Base-by-base conservation (phyloP, 164 flowering plant genomes). In the Tetracentron sinense region DNA sequence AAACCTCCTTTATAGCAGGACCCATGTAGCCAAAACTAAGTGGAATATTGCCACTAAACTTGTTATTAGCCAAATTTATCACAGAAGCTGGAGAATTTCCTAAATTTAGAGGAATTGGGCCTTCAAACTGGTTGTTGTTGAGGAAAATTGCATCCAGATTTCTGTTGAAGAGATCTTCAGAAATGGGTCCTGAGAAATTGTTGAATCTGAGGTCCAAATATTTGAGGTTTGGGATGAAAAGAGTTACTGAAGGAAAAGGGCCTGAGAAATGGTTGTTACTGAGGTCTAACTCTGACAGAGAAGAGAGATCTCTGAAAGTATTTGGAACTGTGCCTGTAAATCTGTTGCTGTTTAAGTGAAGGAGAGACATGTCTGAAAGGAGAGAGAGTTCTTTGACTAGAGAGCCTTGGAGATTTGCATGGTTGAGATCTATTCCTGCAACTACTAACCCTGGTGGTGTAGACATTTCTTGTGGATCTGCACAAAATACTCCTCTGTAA, bases 241-340 rank as follows among this genome's bases (percentile, higher is more conserved):
- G 47, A 42, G 47, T 42, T 6, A 2, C 47, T 10, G 47, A 42
- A 42, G 47, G 47, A n/a, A n/a, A n/a, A n/a, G n/a, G n/a, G n/a
- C 98, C 98, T 0, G 98, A 83, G 56, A 93, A 80, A 0, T 53
- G 72, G 72, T 93, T 93, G 78, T 90, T 93, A 52, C 98, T 90
- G 47, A 93, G 79, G 78, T 93, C 98, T 22, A 93, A 58, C 59
- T 93, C 98, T n/a, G n/a, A n/a, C n/a, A n/a, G n/a, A n/a, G n/a
- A n/a, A n/a, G n/a, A n/a, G n/a, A n/a, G n/a, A n/a, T n/a, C n/a
- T n/a, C n/a, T n/a, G n/a, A n/a, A n/a, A n/a, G n/a, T n/a, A n/a
- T n/a, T n/a, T n/a, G n/a, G n/a, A n/a, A n/a, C n/a, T n/a, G n/a
- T n/a, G n/a, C n/a, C n/a, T n/a, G n/a, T n/a, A n/a, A n/a, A n/a